Percentiles rank a stretch among this genome's conserved stretches.
Evolutionary conservation across 192 early-diverging fungal genomes (phyloP).

Genomic region (Coemansia sp.): DNA sequence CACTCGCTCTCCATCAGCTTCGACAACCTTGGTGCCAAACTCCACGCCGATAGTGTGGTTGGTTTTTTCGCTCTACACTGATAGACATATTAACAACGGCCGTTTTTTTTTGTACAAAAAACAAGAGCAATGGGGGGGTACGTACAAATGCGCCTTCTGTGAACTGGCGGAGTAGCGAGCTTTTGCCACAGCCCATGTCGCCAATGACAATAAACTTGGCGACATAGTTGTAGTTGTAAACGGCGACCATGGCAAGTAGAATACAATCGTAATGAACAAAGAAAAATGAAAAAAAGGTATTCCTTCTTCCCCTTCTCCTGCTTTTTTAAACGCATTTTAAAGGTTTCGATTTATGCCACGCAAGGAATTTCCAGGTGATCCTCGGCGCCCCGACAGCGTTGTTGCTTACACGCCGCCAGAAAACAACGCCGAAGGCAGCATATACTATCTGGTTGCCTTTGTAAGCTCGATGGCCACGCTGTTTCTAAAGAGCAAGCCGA

Average conservation of each 20-base stretch:
- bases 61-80: constrained; percentile 57
- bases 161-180: constrained; percentile 54
- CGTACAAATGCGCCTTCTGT: constrained; percentile 53
- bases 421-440: constrained; percentile 33
- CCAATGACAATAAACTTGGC: constrained; percentile 58
- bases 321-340: background rate
- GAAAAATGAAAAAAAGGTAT: background rate
- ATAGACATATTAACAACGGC: constrained; percentile 13
- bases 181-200: constrained; percentile 59
- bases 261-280: background rate
- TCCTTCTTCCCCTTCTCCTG: background rate
- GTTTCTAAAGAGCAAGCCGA: constrained; percentile 35
- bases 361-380: constrained; percentile 46
- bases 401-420: constrained; percentile 40
- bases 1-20: constrained; percentile 62
- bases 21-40: constrained; percentile 71
- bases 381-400: constrained; percentile 24
- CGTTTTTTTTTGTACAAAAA: background rate
- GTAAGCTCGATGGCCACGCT: constrained; percentile 43
- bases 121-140: background rate
- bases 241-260: constrained; percentile 38
- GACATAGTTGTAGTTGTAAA: constrained; percentile 56
- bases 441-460: constrained; percentile 49
- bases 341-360: constrained; percentile 21
- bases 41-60: constrained; percentile 80